Evolutionary conservation across 495 filamentous ascomycete species (phyloP).

Genomic region (Tuber magnatum): DNA sequence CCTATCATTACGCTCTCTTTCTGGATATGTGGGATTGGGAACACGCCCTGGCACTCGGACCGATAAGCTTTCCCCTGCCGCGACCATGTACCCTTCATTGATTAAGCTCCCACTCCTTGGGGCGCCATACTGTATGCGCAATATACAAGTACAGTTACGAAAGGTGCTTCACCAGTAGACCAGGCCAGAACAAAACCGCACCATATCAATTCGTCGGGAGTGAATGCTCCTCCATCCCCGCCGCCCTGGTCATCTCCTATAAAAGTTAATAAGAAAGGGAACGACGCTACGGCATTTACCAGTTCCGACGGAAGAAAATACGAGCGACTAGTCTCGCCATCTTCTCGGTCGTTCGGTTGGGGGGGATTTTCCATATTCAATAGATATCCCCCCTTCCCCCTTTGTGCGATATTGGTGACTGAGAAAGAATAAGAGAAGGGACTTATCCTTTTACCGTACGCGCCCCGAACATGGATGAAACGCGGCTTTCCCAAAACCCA

Average conservation of each 20-base stretch:
- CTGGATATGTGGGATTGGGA: not conserved
- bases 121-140: not conserved
- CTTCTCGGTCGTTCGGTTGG: not conserved
- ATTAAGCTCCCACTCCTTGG: not conserved
- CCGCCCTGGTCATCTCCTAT: not conserved
- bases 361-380: not conserved
- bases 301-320: not conserved
- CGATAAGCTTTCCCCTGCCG: not conserved
- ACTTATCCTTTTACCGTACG: not conserved
- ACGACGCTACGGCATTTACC: not conserved
- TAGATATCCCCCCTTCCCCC: not conserved
- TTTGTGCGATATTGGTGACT: not conserved
- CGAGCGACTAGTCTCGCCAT: not conserved
- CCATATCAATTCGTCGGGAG: not conserved
- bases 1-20: not conserved
- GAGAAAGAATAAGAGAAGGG: not conserved
- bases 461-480: conserved; percentile 1
- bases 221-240: not conserved
- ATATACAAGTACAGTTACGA: not conserved
- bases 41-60: not conserved
- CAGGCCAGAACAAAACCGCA: not conserved
- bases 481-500: not conserved
- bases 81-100: not conserved
- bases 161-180: not conserved
- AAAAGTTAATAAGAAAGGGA: not conserved